Conservation (phyloP, 2,329 filamentous ascomycete species). For the Escovopsis weberi region DNA sequence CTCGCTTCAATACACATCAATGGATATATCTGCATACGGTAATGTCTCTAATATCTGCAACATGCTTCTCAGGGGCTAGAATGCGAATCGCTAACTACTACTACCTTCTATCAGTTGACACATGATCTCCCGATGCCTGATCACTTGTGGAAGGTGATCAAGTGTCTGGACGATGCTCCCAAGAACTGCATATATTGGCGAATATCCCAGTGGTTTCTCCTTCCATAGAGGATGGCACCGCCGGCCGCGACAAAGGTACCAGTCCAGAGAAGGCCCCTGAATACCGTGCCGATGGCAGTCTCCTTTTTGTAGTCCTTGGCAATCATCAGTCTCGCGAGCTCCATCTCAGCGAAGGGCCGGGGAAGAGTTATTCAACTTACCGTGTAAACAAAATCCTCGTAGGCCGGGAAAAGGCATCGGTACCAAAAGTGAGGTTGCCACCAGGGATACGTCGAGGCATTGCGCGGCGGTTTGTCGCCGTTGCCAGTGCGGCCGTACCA, state of each 20-base stretch:
- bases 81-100: no score
- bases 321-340: neutral
- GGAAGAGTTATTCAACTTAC: constrained; percentile 11
- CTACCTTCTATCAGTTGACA: no score
- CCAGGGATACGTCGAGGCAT: constrained; percentile 22
- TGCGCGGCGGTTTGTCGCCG: constrained; percentile 15
- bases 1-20: no score
- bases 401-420: constrained; percentile 20
- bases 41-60: no score
- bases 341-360: neutral
- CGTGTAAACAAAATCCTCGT: constrained; percentile 17
- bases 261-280: constrained; percentile 2
- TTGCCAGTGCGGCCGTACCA: constrained; percentile 20
- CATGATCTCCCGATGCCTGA: no score
- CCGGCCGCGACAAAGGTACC: neutral
- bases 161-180: neutral
- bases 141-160: no score
- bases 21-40: no score
- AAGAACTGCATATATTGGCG: neutral
- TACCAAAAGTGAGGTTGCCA: constrained; percentile 22
- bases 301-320: neutral
- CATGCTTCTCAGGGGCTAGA: no score
- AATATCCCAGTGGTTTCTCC: neutral
- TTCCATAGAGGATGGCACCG: neutral
- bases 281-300: neutral